These are phyloP conservation scores for Datisca glomerata DNA, from an alignment of 306 rosid species.

Conservation along the genomic window DNA sequence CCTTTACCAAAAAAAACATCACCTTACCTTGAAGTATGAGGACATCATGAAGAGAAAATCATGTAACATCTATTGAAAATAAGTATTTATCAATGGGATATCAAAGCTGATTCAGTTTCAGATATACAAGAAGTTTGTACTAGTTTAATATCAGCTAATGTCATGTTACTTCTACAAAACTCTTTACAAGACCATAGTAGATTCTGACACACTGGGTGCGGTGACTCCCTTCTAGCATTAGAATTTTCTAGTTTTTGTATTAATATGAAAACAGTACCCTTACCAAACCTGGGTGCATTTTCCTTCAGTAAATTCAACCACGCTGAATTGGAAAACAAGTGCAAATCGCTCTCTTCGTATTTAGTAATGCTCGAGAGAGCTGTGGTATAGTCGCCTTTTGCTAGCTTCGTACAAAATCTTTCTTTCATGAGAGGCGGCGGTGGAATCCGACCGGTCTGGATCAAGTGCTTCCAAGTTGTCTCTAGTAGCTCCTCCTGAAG, in stretches of 20 bases:
- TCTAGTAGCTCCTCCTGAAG: slow-evolving; percentile 57
- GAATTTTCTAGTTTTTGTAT: slow-evolving; percentile 29
- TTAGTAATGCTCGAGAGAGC: slow-evolving; percentile 44
- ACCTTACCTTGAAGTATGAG: too few species aligned
- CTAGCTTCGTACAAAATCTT: slow-evolving; percentile 50
- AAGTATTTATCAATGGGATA: too few species aligned
- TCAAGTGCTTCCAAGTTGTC: slow-evolving; percentile 63
- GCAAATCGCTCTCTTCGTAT: slow-evolving; percentile 22
- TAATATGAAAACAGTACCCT: slow-evolving; percentile 33
- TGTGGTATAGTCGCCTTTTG: slow-evolving; percentile 33
- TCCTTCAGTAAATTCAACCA: slow-evolving; percentile 56
- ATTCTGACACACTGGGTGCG: slow-evolving; percentile 31
- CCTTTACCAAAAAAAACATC: too few species aligned
- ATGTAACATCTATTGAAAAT: too few species aligned
- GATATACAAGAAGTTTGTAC: slow-evolving; percentile 11
- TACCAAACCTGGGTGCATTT: slow-evolving; percentile 37
- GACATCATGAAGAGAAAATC: not conserved
- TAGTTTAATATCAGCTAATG: slow-evolving; percentile 14
- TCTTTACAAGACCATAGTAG: slow-evolving; percentile 48
- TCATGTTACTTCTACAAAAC: slow-evolving; percentile 16
- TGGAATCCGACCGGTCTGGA: slow-evolving; percentile 29
- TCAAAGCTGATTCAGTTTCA: slow-evolving; percentile 16
- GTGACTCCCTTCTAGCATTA: slow-evolving; percentile 22
- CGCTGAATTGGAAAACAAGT: slow-evolving; percentile 45
- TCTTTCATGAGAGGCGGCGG: slow-evolving; percentile 52